A percentile compares a stretch with the other conserved stretches of the same genome.
These are phyloP conservation scores for Picochlorum costavermella DNA, from an alignment of 139 green algal species.

Conservation along the genomic window DNA sequence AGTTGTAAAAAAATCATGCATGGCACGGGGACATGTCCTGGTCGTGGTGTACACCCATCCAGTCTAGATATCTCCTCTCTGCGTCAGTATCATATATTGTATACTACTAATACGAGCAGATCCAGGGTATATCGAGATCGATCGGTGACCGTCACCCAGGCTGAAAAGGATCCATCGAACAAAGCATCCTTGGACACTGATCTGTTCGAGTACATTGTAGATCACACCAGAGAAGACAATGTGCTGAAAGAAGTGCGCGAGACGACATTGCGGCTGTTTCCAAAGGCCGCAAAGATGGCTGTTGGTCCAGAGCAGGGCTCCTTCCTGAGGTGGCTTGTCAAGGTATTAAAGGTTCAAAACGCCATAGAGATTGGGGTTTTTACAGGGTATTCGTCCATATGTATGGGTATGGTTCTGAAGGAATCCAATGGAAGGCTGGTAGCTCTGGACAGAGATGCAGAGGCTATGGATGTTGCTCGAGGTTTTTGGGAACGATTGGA, in stretches of 20 bases:
- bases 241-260: constrained; percentile 46
- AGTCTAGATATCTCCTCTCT: too few relatives aligned
- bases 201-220: constrained; percentile 60
- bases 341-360: constrained; percentile 36
- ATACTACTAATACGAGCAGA: too few relatives aligned
- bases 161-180: background rate
- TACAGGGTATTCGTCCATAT: constrained; percentile 79
- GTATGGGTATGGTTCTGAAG: constrained; percentile 64
- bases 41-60: background rate
- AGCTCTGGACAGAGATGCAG: constrained; percentile 66
- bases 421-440: constrained; percentile 52
- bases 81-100: background rate
- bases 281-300: constrained; percentile 54
- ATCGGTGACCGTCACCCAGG: background rate
- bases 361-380: constrained; percentile 72
- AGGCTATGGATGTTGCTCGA: constrained; percentile 54
- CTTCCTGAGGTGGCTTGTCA: constrained; percentile 65
- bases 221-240: constrained; percentile 55
- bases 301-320: constrained; percentile 72
- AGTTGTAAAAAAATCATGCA: background rate
- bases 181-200: constrained; percentile 39
- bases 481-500: constrained; percentile 58
- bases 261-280: constrained; percentile 36
- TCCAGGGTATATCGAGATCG: too few relatives aligned
- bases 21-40: background rate